Percentiles rank a stretch among this genome's conserved stretches.
phyloP scores from a whole-genome alignment of 495 filamentous ascomycete genomes.

The Penicillium robsamsonii region DNA sequence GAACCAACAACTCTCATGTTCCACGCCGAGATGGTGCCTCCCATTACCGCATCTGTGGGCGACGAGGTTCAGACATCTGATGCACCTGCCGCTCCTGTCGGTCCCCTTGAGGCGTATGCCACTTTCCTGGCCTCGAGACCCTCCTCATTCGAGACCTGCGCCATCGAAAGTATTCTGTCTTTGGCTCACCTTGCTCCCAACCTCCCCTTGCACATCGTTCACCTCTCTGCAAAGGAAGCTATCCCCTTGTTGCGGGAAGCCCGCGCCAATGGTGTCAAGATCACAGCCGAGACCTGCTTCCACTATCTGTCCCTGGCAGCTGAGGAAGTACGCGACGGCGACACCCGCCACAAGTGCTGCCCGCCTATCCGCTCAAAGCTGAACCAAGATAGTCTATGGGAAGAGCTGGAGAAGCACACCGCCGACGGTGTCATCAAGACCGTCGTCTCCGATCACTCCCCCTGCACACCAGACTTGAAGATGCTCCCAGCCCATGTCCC shows the following conservation, averaged over 20 bases:
- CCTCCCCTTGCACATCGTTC: constrained; percentile 90
- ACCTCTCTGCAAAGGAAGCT: constrained; percentile 88
- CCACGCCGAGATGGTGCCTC: constrained; percentile 96
- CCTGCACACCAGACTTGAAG: constrained; percentile 93
- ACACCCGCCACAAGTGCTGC: constrained; percentile 97
- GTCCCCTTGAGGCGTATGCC: constrained; percentile 74
- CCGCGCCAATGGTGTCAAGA: constrained; percentile 73
- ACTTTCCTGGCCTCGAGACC: constrained; percentile 94
- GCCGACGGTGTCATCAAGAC: constrained; percentile 82
- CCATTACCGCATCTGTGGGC: constrained; percentile 76
- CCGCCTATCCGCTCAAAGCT: constrained; percentile 81
- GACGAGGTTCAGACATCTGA: constrained; percentile 71
- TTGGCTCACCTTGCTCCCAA: constrained; percentile 77
- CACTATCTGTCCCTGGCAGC: constrained; percentile 93
- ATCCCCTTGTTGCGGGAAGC: constrained; percentile 84
- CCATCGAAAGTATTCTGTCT: constrained; percentile 80
- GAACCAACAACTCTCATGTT: constrained; percentile 91
- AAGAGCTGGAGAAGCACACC: constrained; percentile 62
- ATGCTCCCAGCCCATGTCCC: constrained; percentile 69
- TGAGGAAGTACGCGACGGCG: constrained; percentile 81
- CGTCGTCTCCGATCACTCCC: constrained; percentile 94
- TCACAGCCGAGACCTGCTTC: constrained; percentile 97
- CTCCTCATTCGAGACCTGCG: constrained; percentile 85
- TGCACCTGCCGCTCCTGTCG: constrained; percentile 70
- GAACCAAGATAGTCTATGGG: constrained; percentile 90